Evolutionary conservation across 495 filamentous ascomycete genomes (phyloP).

Genomic region (Trichoderma erinaceum): DNA sequence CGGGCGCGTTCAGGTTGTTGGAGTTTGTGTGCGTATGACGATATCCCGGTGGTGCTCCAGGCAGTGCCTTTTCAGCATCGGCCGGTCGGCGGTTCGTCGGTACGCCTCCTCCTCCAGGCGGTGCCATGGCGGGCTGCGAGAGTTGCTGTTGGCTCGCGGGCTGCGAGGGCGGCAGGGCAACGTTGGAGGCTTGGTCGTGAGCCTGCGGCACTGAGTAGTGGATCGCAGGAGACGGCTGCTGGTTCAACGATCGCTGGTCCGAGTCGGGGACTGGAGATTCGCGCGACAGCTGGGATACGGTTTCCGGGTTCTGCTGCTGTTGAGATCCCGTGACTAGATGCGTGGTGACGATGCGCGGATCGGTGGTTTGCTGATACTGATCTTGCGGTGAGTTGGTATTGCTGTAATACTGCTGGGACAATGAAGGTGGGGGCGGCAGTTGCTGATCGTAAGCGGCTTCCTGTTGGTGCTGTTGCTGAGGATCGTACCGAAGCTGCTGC

Average conservation of each 20-base stretch:
- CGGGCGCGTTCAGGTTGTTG: slow-evolving; percentile 30
- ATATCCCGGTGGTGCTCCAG: slow-evolving; percentile 43
- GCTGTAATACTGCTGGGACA: slow-evolving; percentile 14
- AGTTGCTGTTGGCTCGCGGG: slow-evolving; percentile 26
- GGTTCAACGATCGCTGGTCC: slow-evolving; percentile 35
- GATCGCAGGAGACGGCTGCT: slow-evolving; percentile 34
- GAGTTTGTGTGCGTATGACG: slow-evolving; percentile 38
- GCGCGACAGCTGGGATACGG: slow-evolving; percentile 56
- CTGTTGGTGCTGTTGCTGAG: slow-evolving; percentile 18
- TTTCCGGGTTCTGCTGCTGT: slow-evolving; percentile 41
- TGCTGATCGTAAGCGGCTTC: slow-evolving; percentile 16
- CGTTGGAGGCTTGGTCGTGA: slow-evolving; percentile 30
- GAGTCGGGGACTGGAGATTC: slow-evolving; percentile 48
- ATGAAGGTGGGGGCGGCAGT: slow-evolving; percentile 17
- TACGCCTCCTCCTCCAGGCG: slow-evolving; percentile 33
- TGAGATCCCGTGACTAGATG: slow-evolving; percentile 15
- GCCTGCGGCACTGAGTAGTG: slow-evolving; percentile 29
- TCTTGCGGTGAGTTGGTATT: slow-evolving; percentile 18
- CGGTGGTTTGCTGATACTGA: slow-evolving; percentile 17
- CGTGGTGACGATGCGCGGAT: slow-evolving; percentile 20
- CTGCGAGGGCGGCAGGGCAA: slow-evolving; percentile 24
- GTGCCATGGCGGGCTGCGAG: slow-evolving; percentile 41
- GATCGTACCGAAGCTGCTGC: slow-evolving; percentile 21
- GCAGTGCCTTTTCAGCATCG: slow-evolving; percentile 36
- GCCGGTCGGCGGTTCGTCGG: slow-evolving; percentile 31